These are phyloP conservation scores for Porphyra umbilicalis DNA, from an alignment of 31 red algal genomes.

Conservation along the genomic window DNA sequence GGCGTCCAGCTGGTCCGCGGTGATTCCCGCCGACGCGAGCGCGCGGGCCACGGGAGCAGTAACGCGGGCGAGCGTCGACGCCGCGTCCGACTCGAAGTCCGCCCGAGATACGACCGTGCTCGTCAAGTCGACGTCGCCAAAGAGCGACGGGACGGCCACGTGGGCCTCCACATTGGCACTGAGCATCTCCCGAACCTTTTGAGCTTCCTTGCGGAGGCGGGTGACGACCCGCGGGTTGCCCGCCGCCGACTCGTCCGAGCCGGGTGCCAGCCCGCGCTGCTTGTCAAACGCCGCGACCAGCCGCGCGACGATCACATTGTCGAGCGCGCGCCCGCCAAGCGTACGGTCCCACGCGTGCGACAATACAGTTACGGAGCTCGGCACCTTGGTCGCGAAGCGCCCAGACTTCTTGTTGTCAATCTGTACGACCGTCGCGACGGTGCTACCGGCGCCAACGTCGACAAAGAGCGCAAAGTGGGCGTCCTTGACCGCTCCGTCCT, in stretches of 20 bases:
- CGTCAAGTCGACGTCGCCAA: constrained; percentile 56
- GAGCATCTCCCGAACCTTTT: constrained; percentile 73
- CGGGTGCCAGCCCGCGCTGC: constrained; percentile 23
- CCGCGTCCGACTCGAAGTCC: constrained; percentile 51
- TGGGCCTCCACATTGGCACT: constrained; percentile 81
- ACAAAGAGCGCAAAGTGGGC: constrained; percentile 63
- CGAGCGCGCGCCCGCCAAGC: constrained; percentile 59
- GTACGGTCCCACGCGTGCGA: constrained; percentile 62
- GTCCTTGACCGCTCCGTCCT: constrained; percentile 57
- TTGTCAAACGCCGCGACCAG: constrained; percentile 50
- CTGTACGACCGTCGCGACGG: constrained; percentile 56
- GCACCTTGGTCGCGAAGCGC: constrained; percentile 11
- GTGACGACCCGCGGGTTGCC: constrained; percentile 51
- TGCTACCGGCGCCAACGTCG: constrained; percentile 68
- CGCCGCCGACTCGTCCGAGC: constrained; percentile 17
- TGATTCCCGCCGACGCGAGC: constrained; percentile 26
- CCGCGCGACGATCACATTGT: constrained; percentile 43
- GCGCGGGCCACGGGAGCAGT: constrained; percentile 28
- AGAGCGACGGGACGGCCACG: constrained; percentile 51
- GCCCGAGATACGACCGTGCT: constrained; percentile 38
- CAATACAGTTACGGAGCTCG: constrained; percentile 55
- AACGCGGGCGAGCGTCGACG: constrained; percentile 30
- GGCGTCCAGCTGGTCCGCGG: constrained; percentile 44
- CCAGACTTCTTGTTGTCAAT: constrained; percentile 33
- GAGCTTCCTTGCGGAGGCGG: constrained; percentile 70